phyloP scores from a whole-genome alignment of 148 eudicot genomes.

The Dianthus caryophyllus region DNA sequence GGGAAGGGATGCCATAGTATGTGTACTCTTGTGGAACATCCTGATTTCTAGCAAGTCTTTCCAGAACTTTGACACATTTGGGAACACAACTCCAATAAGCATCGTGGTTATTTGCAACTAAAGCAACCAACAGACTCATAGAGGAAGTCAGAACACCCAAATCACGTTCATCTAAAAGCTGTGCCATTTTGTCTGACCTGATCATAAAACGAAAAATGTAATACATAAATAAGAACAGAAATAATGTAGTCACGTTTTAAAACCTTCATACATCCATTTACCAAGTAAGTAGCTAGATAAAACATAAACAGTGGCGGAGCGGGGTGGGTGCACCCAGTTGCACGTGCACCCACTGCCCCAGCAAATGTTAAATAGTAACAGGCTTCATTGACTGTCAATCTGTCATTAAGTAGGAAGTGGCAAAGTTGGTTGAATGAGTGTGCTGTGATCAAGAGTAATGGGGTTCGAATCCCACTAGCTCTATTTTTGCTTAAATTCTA shows the following conservation, averaged over 20 bases:
- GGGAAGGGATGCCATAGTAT: slow-evolving; percentile 98
- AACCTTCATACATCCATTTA: neutral
- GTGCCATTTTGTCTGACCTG: slow-evolving; percentile 98
- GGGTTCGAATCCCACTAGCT: too few species aligned
- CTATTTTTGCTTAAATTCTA: too few species aligned
- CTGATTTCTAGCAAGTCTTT: slow-evolving; percentile 94
- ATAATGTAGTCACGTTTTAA: neutral
- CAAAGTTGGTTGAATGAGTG: too few species aligned
- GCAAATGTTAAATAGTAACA: too few species aligned
- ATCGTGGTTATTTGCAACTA: slow-evolving; percentile 88
- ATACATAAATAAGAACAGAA: neutral
- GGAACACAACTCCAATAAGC: slow-evolving; percentile 96
- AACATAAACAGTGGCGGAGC: neutral
- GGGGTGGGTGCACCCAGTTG: too few species aligned
- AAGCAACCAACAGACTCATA: slow-evolving; percentile 88
- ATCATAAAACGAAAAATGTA: slow-evolving; percentile 2
- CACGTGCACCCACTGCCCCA: too few species aligned
- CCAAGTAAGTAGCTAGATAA: neutral
- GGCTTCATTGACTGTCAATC: too few species aligned
- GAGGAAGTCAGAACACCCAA: slow-evolving; percentile 91
- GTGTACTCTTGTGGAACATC: slow-evolving; percentile 98
- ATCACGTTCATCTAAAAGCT: slow-evolving; percentile 94
- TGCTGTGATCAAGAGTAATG: too few species aligned
- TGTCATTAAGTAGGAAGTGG: too few species aligned
- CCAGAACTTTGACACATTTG: slow-evolving; percentile 83